A percentile compares a stretch with the other conserved stretches of the same genome.
phyloP scores from a whole-genome alignment of 2,329 filamentous ascomycete genomes.

The Ceratocystis harringtonii region DNA sequence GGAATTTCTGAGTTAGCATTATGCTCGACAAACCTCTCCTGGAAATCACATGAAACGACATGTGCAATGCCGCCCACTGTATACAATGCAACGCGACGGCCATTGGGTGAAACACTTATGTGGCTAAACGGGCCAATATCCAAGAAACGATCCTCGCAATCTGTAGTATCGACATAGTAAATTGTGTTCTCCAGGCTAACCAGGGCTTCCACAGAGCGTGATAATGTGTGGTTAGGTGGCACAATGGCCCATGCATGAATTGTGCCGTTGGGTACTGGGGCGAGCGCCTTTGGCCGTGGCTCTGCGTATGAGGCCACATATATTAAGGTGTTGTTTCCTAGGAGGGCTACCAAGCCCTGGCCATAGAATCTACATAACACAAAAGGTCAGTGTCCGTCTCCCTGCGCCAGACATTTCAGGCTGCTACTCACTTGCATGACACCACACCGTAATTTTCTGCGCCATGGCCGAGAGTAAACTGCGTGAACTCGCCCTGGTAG shows the following conservation, averaged over 20 bases:
- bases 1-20: slow-evolving; percentile 72
- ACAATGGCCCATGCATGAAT: slow-evolving; percentile 84
- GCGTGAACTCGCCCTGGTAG: slow-evolving; percentile 85
- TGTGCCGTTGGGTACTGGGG: slow-evolving; percentile 57
- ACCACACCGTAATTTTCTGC: slow-evolving; percentile 77
- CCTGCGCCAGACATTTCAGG: slow-evolving; percentile 4
- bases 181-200: slow-evolving; percentile 74
- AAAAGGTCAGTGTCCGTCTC: no score
- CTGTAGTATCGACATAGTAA: slow-evolving; percentile 71
- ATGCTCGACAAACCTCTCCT: slow-evolving; percentile 81
- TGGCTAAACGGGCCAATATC: slow-evolving; percentile 88
- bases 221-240: slow-evolving; percentile 74
- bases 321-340: slow-evolving; percentile 75
- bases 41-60: slow-evolving; percentile 91
- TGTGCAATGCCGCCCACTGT: slow-evolving; percentile 73
- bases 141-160: slow-evolving; percentile 79
- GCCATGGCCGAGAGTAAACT: slow-evolving; percentile 81
- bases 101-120: slow-evolving; percentile 80
- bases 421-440: slow-evolving; percentile 47
- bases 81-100: slow-evolving; percentile 75
- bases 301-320: slow-evolving; percentile 83
- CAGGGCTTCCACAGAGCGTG: slow-evolving; percentile 82
- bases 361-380: slow-evolving; percentile 54
- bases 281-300: slow-evolving; percentile 71
- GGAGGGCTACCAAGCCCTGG: slow-evolving; percentile 79